Percentiles rank a stretch among this genome's conserved stretches.
Evolutionary conservation across 352 stramenopile genomes (phyloP).

Genomic region (Globisporangium megalacanthum): DNA sequence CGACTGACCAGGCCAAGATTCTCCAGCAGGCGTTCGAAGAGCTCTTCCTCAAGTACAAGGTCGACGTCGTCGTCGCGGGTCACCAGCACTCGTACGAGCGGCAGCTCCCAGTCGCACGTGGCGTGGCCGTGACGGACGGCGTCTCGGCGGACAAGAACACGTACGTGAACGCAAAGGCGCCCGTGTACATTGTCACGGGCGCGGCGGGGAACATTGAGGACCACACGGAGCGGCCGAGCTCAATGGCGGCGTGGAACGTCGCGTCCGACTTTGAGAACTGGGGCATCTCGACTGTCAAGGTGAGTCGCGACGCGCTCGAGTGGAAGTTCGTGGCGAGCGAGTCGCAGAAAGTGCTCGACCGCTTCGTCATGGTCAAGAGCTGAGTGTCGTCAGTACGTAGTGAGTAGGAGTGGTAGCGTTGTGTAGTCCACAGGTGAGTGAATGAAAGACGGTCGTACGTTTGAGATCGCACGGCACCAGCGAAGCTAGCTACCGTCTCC

Average conservation of each 20-base stretch:
- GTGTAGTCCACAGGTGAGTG: too few relatives aligned
- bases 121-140: slow-evolving; percentile 32
- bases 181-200: slow-evolving; percentile 66
- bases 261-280: slow-evolving; percentile 46
- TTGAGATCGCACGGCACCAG: too few relatives aligned
- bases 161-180: slow-evolving; percentile 54
- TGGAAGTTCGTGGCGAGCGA: slow-evolving; percentile 25
- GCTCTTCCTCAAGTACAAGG: slow-evolving; percentile 81
- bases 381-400: neutral
- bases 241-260: slow-evolving; percentile 42
- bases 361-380: slow-evolving; percentile 9
- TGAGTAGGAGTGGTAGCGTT: too few relatives aligned
- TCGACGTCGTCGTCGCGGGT: slow-evolving; percentile 83
- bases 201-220: slow-evolving; percentile 56
- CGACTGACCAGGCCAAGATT: slow-evolving; percentile 11
- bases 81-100: slow-evolving; percentile 87
- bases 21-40: slow-evolving; percentile 74
- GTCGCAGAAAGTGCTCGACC: slow-evolving; percentile 17
- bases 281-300: slow-evolving; percentile 9
- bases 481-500: too few relatives aligned
- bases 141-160: slow-evolving; percentile 42
- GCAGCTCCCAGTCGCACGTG: slow-evolving; percentile 46
- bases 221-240: slow-evolving; percentile 14
- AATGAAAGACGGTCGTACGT: too few relatives aligned
- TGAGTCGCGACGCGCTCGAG: slow-evolving; percentile 12